These are phyloP conservation scores for Trichophyton simii DNA, from an alignment of 2,329 filamentous ascomycete species.

Conservation along the genomic window DNA sequence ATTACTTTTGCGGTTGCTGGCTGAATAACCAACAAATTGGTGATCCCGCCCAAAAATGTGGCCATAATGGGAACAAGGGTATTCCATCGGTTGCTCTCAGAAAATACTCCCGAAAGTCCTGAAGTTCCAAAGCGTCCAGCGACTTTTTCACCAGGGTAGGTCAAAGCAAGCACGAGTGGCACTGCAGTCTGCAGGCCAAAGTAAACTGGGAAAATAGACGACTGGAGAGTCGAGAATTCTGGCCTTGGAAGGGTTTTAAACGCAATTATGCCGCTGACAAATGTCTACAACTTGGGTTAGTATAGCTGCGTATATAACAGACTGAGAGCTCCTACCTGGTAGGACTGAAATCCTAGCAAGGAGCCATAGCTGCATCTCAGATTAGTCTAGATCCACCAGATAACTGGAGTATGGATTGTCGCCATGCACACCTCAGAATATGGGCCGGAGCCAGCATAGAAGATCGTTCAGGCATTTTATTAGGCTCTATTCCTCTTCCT, in stretches of 20 bases:
- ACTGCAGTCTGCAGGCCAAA: conserved; percentile 71
- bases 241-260: conserved; percentile 65
- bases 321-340: conserved; percentile 49
- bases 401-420: background rate
- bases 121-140: conserved; percentile 25
- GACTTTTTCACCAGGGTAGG: conserved; percentile 55
- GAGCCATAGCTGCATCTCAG: conserved; percentile 58
- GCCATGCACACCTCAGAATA: conserved; percentile 13
- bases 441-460: conserved; percentile 12
- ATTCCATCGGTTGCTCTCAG: conserved; percentile 47
- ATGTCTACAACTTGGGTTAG: conserved; percentile 44
- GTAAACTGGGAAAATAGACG: conserved; percentile 66
- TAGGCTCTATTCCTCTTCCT: background rate
- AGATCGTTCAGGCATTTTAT: conserved; percentile 7
- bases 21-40: conserved; percentile 59
- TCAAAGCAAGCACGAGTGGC: conserved; percentile 61
- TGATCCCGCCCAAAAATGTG: conserved; percentile 56
- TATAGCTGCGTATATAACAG: background rate
- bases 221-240: conserved; percentile 70
- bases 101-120: conserved; percentile 45
- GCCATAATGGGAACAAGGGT: conserved; percentile 57
- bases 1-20: conserved; percentile 66
- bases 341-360: conserved; percentile 73
- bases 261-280: conserved; percentile 59
- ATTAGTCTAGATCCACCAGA: background rate